Percentiles rank a stretch among this genome's conserved stretches.
Evolutionary conservation across 345 rosid genomes (phyloP).

Genomic region (Pelargonium nanum): DNA sequence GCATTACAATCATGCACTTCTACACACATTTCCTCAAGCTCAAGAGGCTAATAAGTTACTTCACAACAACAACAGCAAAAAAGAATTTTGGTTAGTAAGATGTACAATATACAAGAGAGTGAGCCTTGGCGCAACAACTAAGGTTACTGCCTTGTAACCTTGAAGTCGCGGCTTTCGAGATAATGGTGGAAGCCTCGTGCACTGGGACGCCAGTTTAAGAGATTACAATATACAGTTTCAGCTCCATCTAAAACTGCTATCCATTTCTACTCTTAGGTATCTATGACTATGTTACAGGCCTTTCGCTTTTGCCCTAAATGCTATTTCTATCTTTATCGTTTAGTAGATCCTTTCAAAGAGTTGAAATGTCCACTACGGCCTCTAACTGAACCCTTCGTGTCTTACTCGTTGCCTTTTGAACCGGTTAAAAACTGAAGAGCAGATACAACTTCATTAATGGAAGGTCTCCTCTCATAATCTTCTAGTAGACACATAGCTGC

Average conservation of each 20-base stretch:
- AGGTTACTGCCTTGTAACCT: too few species aligned
- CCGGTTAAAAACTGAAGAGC: conserved; percentile 22
- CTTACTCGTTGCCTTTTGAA: not conserved
- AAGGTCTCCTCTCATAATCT: conserved; percentile 63
- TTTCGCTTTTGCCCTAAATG: too few species aligned
- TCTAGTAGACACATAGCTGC: conserved; percentile 87
- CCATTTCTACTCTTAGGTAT: not conserved
- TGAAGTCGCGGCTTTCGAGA: too few species aligned
- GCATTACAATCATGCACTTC: not conserved
- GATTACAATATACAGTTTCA: not conserved
- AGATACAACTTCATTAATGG: conserved; percentile 62
- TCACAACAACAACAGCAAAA: too few species aligned
- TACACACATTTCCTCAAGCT: not conserved
- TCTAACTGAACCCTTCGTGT: too few species aligned
- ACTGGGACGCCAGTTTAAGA: too few species aligned
- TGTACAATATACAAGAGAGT: too few species aligned
- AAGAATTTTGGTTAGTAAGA: not conserved
- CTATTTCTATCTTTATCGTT: too few species aligned
- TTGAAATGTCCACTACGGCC: too few species aligned
- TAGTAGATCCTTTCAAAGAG: too few species aligned
- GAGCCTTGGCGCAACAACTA: too few species aligned
- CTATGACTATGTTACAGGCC: not conserved
- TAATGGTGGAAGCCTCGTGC: too few species aligned
- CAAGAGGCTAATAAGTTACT: not conserved
- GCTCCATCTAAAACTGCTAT: not conserved